phyloP scores from a whole-genome alignment of 2,329 filamentous ascomycete species.

The Fusarium avenaceum region DNA sequence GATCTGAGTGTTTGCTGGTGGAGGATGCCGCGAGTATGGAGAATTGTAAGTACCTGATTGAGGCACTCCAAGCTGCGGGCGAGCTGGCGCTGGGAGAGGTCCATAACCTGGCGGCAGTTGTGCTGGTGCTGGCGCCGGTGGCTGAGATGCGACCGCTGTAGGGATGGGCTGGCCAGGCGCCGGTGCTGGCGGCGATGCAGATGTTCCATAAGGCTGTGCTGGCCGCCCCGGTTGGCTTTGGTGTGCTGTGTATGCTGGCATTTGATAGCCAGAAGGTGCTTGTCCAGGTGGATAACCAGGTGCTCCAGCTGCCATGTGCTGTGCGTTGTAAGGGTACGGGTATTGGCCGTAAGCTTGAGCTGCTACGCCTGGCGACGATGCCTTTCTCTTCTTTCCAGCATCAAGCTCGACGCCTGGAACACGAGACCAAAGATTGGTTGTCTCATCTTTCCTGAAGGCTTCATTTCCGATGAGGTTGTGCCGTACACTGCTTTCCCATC shows the following conservation, averaged over 20 bases:
- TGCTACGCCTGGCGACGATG: conserved; percentile 64
- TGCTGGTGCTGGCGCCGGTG: conserved; percentile 53
- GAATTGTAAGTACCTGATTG: conserved; percentile 56
- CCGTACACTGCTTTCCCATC: conserved; percentile 76
- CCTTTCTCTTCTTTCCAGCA: conserved; percentile 72
- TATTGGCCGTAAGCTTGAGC: conserved; percentile 57
- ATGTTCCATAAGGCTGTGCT: conserved; percentile 49
- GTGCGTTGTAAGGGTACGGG: conserved; percentile 53
- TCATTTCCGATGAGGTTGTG: conserved; percentile 74
- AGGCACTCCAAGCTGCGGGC: conserved; percentile 50
- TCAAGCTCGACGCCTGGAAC: conserved; percentile 71
- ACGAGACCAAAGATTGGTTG: conserved; percentile 69
- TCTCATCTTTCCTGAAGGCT: conserved; percentile 71
- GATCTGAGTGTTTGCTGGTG: conserved; percentile 44
- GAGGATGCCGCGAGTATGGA: conserved; percentile 55
- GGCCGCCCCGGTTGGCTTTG: conserved; percentile 50
- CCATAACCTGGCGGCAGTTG: conserved; percentile 54
- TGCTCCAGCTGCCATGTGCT: conserved; percentile 53
- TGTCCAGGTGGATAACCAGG: conserved; percentile 54
- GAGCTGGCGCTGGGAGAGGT: conserved; percentile 55
- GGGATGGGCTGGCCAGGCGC: conserved; percentile 43
- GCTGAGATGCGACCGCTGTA: conserved; percentile 45
- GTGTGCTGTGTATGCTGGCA: conserved; percentile 52
- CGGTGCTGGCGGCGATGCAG: conserved; percentile 49
- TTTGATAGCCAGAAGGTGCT: conserved; percentile 53